Conservation (phyloP, 805 yeast species). For the Monosporozyma aquatica region DNA sequence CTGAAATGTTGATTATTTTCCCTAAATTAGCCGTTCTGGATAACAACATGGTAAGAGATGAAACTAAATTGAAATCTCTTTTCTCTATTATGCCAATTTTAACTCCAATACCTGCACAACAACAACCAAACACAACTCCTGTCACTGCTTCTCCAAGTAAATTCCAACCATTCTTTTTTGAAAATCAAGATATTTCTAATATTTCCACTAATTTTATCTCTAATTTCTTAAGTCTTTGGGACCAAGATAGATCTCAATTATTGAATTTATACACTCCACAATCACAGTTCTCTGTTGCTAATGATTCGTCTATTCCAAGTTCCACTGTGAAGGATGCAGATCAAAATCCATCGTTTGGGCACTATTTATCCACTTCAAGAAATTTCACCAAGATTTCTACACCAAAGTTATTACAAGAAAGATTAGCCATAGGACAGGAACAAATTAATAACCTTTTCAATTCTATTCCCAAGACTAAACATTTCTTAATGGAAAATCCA, state of each 20-base stretch:
- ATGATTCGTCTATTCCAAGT: slow-evolving; percentile 62
- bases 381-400: slow-evolving; percentile 58
- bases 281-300: slow-evolving; percentile 76
- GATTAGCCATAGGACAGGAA: slow-evolving; percentile 63
- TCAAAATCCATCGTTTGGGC: slow-evolving; percentile 44
- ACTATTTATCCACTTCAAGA: slow-evolving; percentile 68
- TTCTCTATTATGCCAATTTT: slow-evolving; percentile 32
- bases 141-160: too few species aligned
- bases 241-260: slow-evolving; percentile 58
- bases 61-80: slow-evolving; percentile 43
- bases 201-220: slow-evolving; percentile 69
- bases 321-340: slow-evolving; percentile 30
- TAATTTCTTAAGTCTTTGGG: slow-evolving; percentile 76
- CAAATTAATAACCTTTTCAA: slow-evolving; percentile 53
- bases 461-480: slow-evolving; percentile 71
- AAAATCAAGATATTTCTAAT: slow-evolving; percentile 58
- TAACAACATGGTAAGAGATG: slow-evolving; percentile 71
- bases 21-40: slow-evolving; percentile 74
- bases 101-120: too few species aligned
- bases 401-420: slow-evolving; percentile 45
- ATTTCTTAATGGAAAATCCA: slow-evolving; percentile 56
- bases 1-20: slow-evolving; percentile 60
- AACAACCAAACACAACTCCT: slow-evolving; percentile 21
- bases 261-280: slow-evolving; percentile 67
- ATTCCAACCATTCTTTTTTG: slow-evolving; percentile 70